Evolutionary conservation across 2,329 filamentous ascomycete genomes (phyloP).

Genomic region (Ilyonectria mors-panacis): DNA sequence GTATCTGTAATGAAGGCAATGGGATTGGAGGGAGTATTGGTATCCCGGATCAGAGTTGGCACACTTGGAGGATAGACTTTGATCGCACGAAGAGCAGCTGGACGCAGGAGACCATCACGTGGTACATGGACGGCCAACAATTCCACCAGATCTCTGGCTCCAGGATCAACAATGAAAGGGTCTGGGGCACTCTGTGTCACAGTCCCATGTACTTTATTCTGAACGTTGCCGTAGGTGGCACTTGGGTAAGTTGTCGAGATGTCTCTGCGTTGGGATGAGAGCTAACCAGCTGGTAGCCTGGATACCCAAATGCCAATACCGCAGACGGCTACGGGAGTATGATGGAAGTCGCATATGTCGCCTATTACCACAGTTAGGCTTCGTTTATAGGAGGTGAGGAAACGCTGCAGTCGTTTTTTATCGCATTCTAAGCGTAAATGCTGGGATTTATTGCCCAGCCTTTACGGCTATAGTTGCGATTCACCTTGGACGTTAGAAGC

Average conservation of each 20-base stretch:
- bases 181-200: constrained; percentile 64
- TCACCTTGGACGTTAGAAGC: too few relatives aligned
- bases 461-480: too few relatives aligned
- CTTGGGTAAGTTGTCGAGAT: constrained; percentile 57
- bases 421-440: too few relatives aligned
- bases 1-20: constrained; percentile 63
- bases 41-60: constrained; percentile 59
- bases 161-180: constrained; percentile 57
- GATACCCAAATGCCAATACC: constrained; percentile 60
- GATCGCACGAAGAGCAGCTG: constrained; percentile 62
- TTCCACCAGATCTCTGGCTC: constrained; percentile 60
- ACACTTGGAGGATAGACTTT: constrained; percentile 63
- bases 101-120: constrained; percentile 62
- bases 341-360: constrained; percentile 54
- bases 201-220: constrained; percentile 65
- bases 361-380: neutral
- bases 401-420: too few relatives aligned
- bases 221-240: constrained; percentile 67
- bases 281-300: constrained; percentile 55
- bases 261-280: accelerated
- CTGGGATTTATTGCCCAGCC: too few relatives aligned
- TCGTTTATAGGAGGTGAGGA: too few relatives aligned
- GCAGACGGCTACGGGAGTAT: constrained; percentile 58
- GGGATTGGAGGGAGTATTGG: constrained; percentile 54
- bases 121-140: constrained; percentile 59